Evolutionary conservation across 1,284 basidiomycete species (phyloP).

Genomic region (Leccinum olivaceoglutinosum): DNA sequence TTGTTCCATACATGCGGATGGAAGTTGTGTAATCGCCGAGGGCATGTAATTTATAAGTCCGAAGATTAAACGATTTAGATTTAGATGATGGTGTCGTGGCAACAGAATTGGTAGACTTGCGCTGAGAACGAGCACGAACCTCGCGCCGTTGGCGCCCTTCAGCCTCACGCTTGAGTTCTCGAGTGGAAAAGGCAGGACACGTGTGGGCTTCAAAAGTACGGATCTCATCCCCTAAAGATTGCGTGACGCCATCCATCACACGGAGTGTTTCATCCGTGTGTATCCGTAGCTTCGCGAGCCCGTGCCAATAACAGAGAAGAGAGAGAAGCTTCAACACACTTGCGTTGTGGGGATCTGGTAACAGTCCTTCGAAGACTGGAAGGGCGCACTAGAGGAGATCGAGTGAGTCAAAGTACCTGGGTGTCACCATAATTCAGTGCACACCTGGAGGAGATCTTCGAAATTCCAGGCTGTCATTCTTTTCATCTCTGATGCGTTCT

Average conservation of each 20-base stretch:
- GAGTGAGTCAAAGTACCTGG: too few species aligned
- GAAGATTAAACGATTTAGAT: constrained; percentile 17
- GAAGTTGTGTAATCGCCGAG: constrained; percentile 15
- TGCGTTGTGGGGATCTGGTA: constrained; percentile 8
- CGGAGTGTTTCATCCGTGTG: background rate
- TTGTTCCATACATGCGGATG: constrained; percentile 16
- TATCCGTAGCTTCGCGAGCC: too few species aligned
- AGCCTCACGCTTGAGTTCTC: background rate
- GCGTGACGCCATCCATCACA: background rate
- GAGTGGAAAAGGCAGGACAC: constrained; percentile 1
- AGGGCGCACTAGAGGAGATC: constrained; percentile 17
- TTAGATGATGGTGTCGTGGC: background rate
- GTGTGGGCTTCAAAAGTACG: background rate
- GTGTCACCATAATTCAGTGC: too few species aligned
- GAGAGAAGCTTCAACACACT: constrained; percentile 8
- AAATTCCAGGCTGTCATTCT: constrained; percentile 12
- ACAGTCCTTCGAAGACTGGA: constrained; percentile 16
- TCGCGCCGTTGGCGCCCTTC: background rate
- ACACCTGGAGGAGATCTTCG: constrained; percentile 17
- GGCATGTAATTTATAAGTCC: constrained; percentile 22
- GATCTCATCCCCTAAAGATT: background rate
- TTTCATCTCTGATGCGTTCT: too few species aligned
- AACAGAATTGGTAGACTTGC: background rate
- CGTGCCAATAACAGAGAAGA: constrained; percentile 11
- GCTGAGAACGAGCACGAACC: background rate